phyloP scores from a whole-genome alignment of 306 rosid species.

The Dalbergia cultrata region DNA sequence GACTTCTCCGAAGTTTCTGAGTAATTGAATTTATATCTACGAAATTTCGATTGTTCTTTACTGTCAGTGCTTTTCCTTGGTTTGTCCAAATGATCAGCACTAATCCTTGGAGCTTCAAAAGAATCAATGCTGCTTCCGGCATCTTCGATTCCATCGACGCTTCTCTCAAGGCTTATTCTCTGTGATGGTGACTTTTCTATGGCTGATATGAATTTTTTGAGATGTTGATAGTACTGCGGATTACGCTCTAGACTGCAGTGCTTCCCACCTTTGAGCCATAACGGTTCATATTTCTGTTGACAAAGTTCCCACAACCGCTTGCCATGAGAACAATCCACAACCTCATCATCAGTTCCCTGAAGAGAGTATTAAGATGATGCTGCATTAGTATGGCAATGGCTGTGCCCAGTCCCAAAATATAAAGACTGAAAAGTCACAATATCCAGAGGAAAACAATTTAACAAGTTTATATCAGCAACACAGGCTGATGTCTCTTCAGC shows the following conservation, averaged over 20 bases:
- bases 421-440: no score
- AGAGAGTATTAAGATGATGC: constrained; percentile 5
- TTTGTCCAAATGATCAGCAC: constrained; percentile 77
- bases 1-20: constrained; percentile 68
- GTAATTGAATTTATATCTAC: constrained; percentile 63
- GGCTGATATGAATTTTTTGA: constrained; percentile 68
- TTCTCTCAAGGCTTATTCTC: constrained; percentile 67
- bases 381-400: no score
- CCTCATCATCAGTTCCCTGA: constrained; percentile 90
- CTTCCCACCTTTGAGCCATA: constrained; percentile 90
- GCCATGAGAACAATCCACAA: constrained; percentile 91
- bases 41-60: constrained; percentile 62
- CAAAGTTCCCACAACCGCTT: constrained; percentile 87
- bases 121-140: constrained; percentile 69
- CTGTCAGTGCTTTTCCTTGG: constrained; percentile 77
- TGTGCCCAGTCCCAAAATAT: no score
- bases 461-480: neutral
- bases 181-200: constrained; percentile 69
- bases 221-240: constrained; percentile 80
- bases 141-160: constrained; percentile 65
- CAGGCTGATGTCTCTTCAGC: constrained; percentile 5
- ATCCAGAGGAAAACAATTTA: neutral
- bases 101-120: constrained; percentile 75
- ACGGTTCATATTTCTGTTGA: constrained; percentile 88
- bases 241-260: constrained; percentile 87